A percentile compares a stretch with the other conserved stretches of the same genome.
Conservation (phyloP, 768 basidiomycete genomes). For the Leccinum disarticulatum region DNA sequence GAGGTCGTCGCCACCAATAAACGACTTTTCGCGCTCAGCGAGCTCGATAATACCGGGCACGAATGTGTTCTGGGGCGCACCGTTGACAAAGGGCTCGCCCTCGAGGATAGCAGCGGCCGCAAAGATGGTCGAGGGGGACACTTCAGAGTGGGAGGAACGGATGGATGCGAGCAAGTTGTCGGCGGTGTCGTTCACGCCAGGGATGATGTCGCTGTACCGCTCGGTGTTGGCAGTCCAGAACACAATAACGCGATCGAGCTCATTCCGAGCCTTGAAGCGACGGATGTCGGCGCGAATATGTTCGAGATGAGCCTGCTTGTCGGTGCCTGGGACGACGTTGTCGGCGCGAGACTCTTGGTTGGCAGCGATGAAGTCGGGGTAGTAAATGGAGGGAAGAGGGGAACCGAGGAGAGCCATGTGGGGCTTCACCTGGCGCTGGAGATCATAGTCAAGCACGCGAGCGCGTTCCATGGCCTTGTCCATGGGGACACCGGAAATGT, state of each 20-base stretch:
- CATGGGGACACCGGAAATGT: constrained; percentile 83
- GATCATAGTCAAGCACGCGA: constrained; percentile 92
- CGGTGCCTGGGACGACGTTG: constrained; percentile 79
- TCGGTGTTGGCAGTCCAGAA: constrained; percentile 99
- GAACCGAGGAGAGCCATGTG: constrained; percentile 76
- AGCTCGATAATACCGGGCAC: constrained; percentile 94
- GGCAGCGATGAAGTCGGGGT: constrained; percentile 96
- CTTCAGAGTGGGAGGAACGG: constrained; percentile 82
- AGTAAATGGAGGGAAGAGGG: constrained; percentile 94
- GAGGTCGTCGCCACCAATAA: constrained; percentile 97
- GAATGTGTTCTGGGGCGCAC: constrained; percentile 98
- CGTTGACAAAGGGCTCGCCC: constrained; percentile 93
- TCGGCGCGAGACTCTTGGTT: constrained; percentile 97
- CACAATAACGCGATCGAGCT: constrained; percentile 84
- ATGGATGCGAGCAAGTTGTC: constrained; percentile 83
- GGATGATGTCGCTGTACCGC: constrained; percentile 92
- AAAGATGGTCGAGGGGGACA: constrained; percentile 96
- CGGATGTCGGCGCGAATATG: constrained; percentile 93
- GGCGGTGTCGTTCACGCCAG: constrained; percentile 94
- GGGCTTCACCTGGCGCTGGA: constrained; percentile 92
- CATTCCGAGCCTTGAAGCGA: constrained; percentile 81
- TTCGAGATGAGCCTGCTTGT: constrained; percentile 92
- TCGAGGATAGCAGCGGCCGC: constrained; percentile 96
- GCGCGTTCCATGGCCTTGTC: constrained; percentile 94
- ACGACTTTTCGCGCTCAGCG: constrained; percentile 83